A percentile compares a stretch with the other conserved stretches of the same genome.
phyloP scores from a whole-genome alignment of 805 yeast species.

The Candida maesae region DNA sequence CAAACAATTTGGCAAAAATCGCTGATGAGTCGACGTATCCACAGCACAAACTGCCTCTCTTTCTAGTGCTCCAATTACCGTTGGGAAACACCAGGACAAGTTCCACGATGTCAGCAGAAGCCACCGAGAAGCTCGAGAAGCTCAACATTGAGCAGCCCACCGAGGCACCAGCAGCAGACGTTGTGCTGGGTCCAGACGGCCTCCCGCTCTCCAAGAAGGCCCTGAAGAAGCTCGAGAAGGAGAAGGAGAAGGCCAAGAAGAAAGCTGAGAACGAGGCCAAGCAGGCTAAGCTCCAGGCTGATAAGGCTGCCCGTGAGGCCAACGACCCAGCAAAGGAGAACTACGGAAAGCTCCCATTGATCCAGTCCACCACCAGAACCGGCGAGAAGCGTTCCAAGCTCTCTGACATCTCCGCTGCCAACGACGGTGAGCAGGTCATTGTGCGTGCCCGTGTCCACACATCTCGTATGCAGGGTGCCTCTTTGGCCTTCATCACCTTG shows the following conservation, averaged over 20 bases:
- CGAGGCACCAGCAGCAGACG: conserved; percentile 31
- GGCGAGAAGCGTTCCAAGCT: conserved; percentile 61
- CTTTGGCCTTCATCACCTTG: conserved; percentile 83
- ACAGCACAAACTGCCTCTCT: too few species aligned
- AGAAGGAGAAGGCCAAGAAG: conserved; percentile 86
- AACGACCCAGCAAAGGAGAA: conserved; percentile 86
- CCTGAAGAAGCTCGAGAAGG: conserved; percentile 89
- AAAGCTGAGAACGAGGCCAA: conserved; percentile 91
- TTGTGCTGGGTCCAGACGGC: conserved; percentile 60
- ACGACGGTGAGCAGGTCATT: conserved; percentile 72
- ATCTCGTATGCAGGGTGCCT: conserved; percentile 93
- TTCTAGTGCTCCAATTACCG: too few species aligned
- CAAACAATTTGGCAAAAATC: too few species aligned
- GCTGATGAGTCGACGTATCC: too few species aligned
- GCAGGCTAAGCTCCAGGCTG: conserved; percentile 78
- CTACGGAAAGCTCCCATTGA: conserved; percentile 87
- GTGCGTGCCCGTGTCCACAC: conserved; percentile 94
- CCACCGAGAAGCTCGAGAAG: conserved; percentile 12
- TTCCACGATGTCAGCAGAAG: conserved; percentile 16
- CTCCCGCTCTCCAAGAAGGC: conserved; percentile 91
- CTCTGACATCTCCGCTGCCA: conserved; percentile 48
- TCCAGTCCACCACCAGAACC: conserved; percentile 61
- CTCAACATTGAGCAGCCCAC: conserved; percentile 45
- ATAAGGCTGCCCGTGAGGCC: conserved; percentile 56
- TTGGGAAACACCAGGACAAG: too few species aligned